Base-by-base conservation (phyloP, 352 stramenopile genomes). In the Phytophthora colocasiae region DNA sequence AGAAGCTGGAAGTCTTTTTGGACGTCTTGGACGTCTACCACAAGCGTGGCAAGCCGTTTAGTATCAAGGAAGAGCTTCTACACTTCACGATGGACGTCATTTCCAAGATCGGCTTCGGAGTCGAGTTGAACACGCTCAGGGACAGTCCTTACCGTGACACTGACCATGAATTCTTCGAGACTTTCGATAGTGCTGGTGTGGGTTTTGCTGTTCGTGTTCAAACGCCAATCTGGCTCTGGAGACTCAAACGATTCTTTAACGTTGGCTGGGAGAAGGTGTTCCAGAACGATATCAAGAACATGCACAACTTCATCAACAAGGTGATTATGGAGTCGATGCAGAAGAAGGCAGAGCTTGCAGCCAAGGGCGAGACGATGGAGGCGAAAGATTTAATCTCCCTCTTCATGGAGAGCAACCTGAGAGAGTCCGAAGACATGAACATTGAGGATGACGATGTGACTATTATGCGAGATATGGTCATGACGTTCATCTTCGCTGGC, bases 401-500 rank as follows among this genome's bases (percentile, higher is more conserved):
- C 7, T 78, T 80, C 39, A 56, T 87, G 27, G 67, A 85, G 32
- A 75, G 51, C 51, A 71, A 75, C 17, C 34, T 74, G 12, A 46
- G 56, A 17, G 44, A 66, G 10, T 69, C 65, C 15, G 51, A 77
- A 19, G 47, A 65, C 24, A 47, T 63, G n/a, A 44, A 63, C 17
- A 45, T 65, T 10, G 49, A 69, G 27, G 63, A 77, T 26, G 52
- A 69, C 5, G 67, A 81, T 27, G 52, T 66, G 24, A 69, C 69
- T 15, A 70, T 77, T 38, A 75, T 94, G 38, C 74, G 82, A 3
- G 81, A 93, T 54, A 88, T 95, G 63, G 69, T 90, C 5, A 71
- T 90, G 46, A 91, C 77, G 36, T 89, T 93, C 57, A 77, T 93
- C 38, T 81, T 93, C 31, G 86, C 81, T 7, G 86, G 85, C 45